Conservation (phyloP, 2,329 filamentous ascomycete genomes). For the Curvularia eragrostidis region DNA sequence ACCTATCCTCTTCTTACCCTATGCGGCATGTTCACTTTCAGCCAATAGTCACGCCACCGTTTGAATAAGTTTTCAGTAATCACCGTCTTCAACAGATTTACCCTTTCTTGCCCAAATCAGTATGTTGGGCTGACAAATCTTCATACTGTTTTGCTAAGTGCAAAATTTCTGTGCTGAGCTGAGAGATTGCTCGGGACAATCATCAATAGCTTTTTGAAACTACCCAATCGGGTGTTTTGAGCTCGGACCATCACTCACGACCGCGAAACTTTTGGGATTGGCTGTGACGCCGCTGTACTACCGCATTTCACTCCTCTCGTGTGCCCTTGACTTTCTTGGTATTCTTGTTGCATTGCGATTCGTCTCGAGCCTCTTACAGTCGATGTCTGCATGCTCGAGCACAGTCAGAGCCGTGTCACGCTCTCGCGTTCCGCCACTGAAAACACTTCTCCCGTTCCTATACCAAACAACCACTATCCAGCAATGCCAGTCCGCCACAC, state of each 20-base stretch:
- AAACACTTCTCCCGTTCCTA: conserved; percentile 68
- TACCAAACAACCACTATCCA: conserved; percentile 73
- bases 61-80: conserved; percentile 5
- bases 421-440: conserved; percentile 37
- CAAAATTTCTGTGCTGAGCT: background rate
- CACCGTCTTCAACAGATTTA: background rate
- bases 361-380: conserved; percentile 1
- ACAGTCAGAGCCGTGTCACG: conserved; percentile 43
- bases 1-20: background rate
- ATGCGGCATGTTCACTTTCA: background rate
- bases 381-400: conserved; percentile 43
- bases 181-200: background rate
- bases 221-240: conserved; percentile 6
- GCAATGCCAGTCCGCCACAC: conserved; percentile 37
- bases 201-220: background rate
- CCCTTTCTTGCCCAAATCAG: background rate
- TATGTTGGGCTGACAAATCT: background rate
- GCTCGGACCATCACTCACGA: conserved; percentile 13
- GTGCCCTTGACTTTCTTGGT: background rate
- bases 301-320: background rate
- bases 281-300: background rate
- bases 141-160: background rate
- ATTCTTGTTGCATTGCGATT: background rate
- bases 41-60: conserved; percentile 4
- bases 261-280: conserved; percentile 13